A percentile compares a stretch with the other conserved stretches of the same genome.
Conservation (phyloP, 2,329 filamentous ascomycete species). For the Tympanopsis confertula region DNA sequence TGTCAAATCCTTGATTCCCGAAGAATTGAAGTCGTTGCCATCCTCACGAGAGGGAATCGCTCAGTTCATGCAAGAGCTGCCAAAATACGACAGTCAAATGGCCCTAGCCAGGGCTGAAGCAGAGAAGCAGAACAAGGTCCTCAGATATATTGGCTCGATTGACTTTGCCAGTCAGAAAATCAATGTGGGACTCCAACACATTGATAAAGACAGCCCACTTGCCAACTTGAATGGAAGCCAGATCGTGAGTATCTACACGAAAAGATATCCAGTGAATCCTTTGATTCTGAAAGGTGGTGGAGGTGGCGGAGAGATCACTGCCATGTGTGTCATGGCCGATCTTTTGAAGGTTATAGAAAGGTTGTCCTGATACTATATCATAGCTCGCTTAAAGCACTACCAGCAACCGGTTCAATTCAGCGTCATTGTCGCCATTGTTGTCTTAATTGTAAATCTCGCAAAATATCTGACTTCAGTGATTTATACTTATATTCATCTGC, state of each 20-base stretch:
- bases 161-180: conserved; percentile 51
- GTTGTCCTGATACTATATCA: conserved; percentile 29
- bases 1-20: conserved; percentile 59
- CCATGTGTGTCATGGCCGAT: conserved; percentile 63
- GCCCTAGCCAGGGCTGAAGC: conserved; percentile 52
- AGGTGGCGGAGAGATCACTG: conserved; percentile 61
- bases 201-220: conserved; percentile 55
- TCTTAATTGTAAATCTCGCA: too few species aligned
- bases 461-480: too few species aligned
- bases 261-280: conserved; percentile 59
- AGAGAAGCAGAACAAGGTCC: conserved; percentile 55
- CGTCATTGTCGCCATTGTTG: too few species aligned
- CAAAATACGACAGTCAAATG: conserved; percentile 56
- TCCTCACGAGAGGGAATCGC: conserved; percentile 30
- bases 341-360: conserved; percentile 54
- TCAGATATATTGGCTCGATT: conserved; percentile 62
- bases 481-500: too few species aligned
- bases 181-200: conserved; percentile 60
- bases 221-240: conserved; percentile 63
- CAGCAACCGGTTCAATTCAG: too few species aligned
- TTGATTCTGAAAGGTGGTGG: conserved; percentile 63
- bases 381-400: too few species aligned
- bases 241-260: conserved; percentile 66
- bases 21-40: conserved; percentile 44
- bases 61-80: conserved; percentile 51